A percentile compares a stretch with the other conserved stretches of the same genome.
Evolutionary conservation across 768 basidiomycete species (phyloP).

Genomic region (Russula sp.): DNA sequence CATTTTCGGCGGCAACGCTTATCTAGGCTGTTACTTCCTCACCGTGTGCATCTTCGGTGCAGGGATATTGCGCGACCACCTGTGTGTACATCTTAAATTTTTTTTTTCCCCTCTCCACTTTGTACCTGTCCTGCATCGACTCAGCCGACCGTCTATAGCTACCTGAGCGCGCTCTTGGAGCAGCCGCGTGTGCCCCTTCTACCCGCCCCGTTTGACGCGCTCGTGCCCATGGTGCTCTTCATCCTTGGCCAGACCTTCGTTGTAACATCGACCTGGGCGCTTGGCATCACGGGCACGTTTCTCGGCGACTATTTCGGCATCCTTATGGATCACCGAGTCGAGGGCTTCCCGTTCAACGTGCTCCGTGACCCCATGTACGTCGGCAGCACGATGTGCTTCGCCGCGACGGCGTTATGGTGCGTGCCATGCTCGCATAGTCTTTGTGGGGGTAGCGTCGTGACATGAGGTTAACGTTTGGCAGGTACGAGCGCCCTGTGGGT

Average conservation of each 20-base stretch:
- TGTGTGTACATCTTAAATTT: slow-evolving; percentile 47
- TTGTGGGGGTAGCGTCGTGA: background rate
- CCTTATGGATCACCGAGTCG: slow-evolving; percentile 83
- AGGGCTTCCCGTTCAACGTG: slow-evolving; percentile 95
- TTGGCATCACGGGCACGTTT: slow-evolving; percentile 94
- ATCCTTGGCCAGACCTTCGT: slow-evolving; percentile 78
- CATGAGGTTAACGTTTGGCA: slow-evolving; percentile 27
- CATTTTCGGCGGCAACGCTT: slow-evolving; percentile 67
- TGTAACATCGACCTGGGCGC: slow-evolving; percentile 77
- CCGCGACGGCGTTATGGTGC: slow-evolving; percentile 81
- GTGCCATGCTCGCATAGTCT: slow-evolving; percentile 26
- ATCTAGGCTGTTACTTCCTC: slow-evolving; percentile 81
- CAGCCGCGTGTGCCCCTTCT: slow-evolving; percentile 70
- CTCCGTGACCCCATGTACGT: slow-evolving; percentile 95
- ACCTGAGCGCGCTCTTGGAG: slow-evolving; percentile 62
- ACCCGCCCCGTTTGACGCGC: slow-evolving; percentile 54
- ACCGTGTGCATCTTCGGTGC: slow-evolving; percentile 78
- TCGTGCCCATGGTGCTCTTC: slow-evolving; percentile 59
- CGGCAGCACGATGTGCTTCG: slow-evolving; percentile 87
- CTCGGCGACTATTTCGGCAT: slow-evolving; percentile 82
- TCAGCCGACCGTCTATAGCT: slow-evolving; percentile 40
- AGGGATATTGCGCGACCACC: slow-evolving; percentile 77
- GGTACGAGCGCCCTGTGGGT: slow-evolving; percentile 85
- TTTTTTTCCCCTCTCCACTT: background rate
- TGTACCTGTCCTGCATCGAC: background rate